Evolutionary conservation across 2,329 filamentous ascomycete species (phyloP).

Genomic region (Lachnellula hyalina): DNA sequence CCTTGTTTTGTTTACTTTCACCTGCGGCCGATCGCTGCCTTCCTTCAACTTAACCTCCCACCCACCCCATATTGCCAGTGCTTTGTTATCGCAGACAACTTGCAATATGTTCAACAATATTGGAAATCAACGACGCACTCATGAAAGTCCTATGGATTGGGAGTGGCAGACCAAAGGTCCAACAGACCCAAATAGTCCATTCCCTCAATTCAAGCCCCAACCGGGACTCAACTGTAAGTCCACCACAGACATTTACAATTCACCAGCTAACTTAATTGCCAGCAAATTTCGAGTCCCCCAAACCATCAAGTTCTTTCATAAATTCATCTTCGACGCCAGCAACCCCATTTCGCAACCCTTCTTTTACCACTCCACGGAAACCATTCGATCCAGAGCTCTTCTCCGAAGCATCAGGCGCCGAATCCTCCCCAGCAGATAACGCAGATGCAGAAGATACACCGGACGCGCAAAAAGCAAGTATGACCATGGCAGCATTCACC

Average conservation of each 20-base stretch:
- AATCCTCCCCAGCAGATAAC: slow-evolving; percentile 52
- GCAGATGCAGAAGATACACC: slow-evolving; percentile 47
- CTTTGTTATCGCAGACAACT: background rate
- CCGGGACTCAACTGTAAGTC: slow-evolving; percentile 24
- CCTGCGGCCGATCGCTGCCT: background rate
- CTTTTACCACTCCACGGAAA: slow-evolving; percentile 59
- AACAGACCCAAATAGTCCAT: slow-evolving; percentile 57
- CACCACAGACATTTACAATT: background rate
- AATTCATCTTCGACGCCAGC: slow-evolving; percentile 39
- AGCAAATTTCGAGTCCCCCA: slow-evolving; percentile 35
- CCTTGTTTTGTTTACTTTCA: slow-evolving; percentile 12
- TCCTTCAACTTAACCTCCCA: slow-evolving; percentile 1
- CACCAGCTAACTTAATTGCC: slow-evolving; percentile 8
- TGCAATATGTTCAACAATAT: slow-evolving; percentile 31
- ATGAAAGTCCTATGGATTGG: slow-evolving; percentile 62
- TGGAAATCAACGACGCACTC: slow-evolving; percentile 47
- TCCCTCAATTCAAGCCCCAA: slow-evolving; percentile 44
- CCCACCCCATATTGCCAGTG: background rate
- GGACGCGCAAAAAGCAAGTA: slow-evolving; percentile 46
- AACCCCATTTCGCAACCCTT: slow-evolving; percentile 56
- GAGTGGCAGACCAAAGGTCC: slow-evolving; percentile 55
- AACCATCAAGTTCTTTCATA: slow-evolving; percentile 36
- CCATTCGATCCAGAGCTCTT: slow-evolving; percentile 48
- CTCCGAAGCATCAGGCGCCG: slow-evolving; percentile 52
- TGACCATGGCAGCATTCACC: slow-evolving; percentile 47